Evolutionary conservation across 2,329 filamentous ascomycete genomes (phyloP).

Genomic region (Exophiala bonariae): DNA sequence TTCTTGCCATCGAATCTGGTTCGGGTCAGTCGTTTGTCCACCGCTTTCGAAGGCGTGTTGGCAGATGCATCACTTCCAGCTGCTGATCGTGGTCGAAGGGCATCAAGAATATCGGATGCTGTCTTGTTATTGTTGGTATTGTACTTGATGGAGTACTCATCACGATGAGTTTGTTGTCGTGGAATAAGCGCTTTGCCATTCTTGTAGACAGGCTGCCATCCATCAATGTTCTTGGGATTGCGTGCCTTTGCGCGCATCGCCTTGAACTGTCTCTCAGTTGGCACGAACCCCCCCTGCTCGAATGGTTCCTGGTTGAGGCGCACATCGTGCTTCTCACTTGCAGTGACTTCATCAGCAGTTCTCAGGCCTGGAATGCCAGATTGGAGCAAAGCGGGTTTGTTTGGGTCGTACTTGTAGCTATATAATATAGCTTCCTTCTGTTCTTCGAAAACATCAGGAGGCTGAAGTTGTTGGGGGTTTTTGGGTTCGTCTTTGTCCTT

Average conservation of each 20-base stretch:
- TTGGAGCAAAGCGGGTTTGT: conserved; percentile 30
- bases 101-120: conserved; percentile 19
- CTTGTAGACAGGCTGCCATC: conserved; percentile 38
- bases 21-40: conserved; percentile 22
- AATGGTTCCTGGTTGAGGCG: conserved; percentile 58
- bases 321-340: conserved; percentile 34
- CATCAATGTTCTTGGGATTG: conserved; percentile 38
- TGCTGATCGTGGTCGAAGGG: conserved; percentile 19
- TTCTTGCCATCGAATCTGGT: conserved; percentile 28
- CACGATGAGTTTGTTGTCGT: conserved; percentile 20
- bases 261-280: conserved; percentile 42
- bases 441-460: conserved; percentile 55
- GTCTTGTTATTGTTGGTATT: conserved; percentile 20
- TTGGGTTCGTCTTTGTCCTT: conserved; percentile 53
- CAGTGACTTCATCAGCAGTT: conserved; percentile 23
- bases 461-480: conserved; percentile 46
- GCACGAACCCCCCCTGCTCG: conserved; percentile 50
- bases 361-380: conserved; percentile 35
- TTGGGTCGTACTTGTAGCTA: conserved; percentile 58
- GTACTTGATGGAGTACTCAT: conserved; percentile 26
- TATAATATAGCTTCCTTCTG: conserved; percentile 63
- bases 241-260: conserved; percentile 39
- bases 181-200: conserved; percentile 31
- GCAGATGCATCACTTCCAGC: conserved; percentile 15
- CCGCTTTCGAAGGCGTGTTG: conserved; percentile 17